Evolutionary conservation across 1,139 yeast genomes (phyloP), one percentile per base, ranked within the genome.

Genomic region (Yamadazyma blattariae): DNA sequence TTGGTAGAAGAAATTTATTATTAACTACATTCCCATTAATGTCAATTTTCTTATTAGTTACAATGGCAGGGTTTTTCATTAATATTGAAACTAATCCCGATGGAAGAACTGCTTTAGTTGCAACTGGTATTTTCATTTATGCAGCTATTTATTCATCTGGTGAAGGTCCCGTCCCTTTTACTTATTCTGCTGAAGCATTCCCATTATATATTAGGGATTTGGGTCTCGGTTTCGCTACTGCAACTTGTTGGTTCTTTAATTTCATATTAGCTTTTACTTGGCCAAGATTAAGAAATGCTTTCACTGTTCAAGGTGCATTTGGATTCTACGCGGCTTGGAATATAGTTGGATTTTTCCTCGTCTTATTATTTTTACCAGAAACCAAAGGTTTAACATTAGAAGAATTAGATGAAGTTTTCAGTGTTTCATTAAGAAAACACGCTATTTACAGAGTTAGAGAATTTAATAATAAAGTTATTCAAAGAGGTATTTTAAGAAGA

Each of bases 291-390:
- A 61, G 75, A 43, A 72, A 63, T 34, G 80, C 85, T 0, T 79
- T 87, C 61, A 78, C 77, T 36, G 74, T 88, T 2, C 85, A 82
- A 42, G 96, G 96, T 55, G 95, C 95, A 2, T 88, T 88, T 57
- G 88, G 92, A 10, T 87, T 82, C 73, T 87, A 86, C 52, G 96
- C 95, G 1, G 96, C 84, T 10, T 85, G 95, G 92, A 87, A 87
- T 55, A 52, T 83, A 35, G 66, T 82, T 37, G 94, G 94, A 0
- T 84, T 79, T 65, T 75, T 79, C 61, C 48, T 81, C 54, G 87
- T 80, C 3, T 61, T 79, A 39, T 77, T 82, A 72, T 71, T 79
- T 61, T 61, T 81, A 34, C 87, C 88, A 2, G 89, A 82, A 53
- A 81, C 89, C 12, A 80, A 81, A 59, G 76, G 79, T 13, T 67